These are phyloP conservation scores for Diaporthe capsici DNA, from an alignment of 2,329 filamentous ascomycete species.

Conservation along the genomic window DNA sequence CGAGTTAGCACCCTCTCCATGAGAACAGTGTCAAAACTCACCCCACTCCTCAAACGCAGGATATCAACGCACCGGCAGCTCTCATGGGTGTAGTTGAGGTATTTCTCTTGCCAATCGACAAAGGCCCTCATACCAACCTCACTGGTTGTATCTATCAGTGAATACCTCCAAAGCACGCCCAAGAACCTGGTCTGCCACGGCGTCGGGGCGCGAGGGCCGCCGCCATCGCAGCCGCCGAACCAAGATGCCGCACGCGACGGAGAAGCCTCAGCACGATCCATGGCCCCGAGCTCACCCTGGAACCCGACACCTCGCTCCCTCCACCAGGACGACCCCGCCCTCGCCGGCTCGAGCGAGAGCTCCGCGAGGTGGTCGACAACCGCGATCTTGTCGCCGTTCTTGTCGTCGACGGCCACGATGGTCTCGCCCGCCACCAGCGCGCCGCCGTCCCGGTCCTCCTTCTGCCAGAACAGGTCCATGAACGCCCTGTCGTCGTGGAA, in stretches of 20 bases:
- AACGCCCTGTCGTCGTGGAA: background rate
- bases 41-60: background rate
- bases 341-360: no score
- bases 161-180: background rate
- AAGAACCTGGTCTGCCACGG: background rate
- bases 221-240: background rate
- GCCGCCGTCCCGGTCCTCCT: background rate
- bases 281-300: background rate
- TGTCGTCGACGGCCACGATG: background rate
- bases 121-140: background rate
- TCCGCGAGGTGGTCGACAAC: background rate
- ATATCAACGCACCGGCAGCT: background rate
- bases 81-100: background rate
- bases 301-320: background rate
- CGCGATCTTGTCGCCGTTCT: background rate
- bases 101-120: background rate
- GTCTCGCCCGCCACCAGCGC: background rate
- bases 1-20: background rate
- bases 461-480: background rate
- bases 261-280: background rate
- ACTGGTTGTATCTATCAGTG: rapidly evolving
- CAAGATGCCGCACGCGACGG: background rate
- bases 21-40: background rate
- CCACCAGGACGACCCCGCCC: background rate
- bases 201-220: background rate